Evolutionary conservation across 163 green algal genomes (phyloP).

Genomic region (Scenedesmus sp.): DNA sequence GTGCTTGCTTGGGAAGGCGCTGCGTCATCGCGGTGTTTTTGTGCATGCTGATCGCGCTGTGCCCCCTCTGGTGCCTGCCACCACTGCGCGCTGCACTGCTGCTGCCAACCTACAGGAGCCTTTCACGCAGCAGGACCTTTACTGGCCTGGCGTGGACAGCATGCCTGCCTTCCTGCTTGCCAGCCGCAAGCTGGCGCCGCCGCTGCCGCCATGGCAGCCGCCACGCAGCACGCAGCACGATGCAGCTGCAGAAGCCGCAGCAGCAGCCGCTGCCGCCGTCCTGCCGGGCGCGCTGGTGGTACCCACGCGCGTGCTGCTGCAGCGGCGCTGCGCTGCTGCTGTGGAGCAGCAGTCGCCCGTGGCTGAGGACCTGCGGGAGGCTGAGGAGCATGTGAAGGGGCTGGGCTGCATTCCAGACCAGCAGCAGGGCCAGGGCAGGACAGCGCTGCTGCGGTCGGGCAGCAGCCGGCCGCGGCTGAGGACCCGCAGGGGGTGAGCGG

Average conservation of each 20-base stretch:
- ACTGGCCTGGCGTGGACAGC: constrained; percentile 6
- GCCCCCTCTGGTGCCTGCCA: no score
- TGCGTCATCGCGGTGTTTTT: no score
- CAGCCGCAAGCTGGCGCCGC: background rate
- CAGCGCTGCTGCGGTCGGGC: background rate
- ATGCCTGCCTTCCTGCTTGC: constrained; percentile 12
- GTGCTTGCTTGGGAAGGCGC: no score
- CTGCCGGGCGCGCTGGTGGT: background rate
- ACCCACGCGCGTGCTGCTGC: background rate
- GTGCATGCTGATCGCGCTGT: no score
- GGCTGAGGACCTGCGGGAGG: background rate
- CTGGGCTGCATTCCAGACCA: background rate
- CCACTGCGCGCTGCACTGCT: background rate
- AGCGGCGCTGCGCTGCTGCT: background rate
- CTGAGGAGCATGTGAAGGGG: background rate
- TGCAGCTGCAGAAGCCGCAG: constrained; percentile 14
- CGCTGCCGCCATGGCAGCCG: background rate
- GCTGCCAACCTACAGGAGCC: background rate
- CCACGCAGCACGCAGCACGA: background rate
- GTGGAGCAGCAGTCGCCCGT: constrained; percentile 4
- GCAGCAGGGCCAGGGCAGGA: background rate
- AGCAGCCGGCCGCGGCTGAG: background rate
- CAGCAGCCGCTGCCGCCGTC: background rate
- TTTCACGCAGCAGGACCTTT: background rate
- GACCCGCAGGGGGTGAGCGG: no score